Base-by-base conservation (phyloP, 179 eudicot species). In the Drosera spatulata region DNA sequence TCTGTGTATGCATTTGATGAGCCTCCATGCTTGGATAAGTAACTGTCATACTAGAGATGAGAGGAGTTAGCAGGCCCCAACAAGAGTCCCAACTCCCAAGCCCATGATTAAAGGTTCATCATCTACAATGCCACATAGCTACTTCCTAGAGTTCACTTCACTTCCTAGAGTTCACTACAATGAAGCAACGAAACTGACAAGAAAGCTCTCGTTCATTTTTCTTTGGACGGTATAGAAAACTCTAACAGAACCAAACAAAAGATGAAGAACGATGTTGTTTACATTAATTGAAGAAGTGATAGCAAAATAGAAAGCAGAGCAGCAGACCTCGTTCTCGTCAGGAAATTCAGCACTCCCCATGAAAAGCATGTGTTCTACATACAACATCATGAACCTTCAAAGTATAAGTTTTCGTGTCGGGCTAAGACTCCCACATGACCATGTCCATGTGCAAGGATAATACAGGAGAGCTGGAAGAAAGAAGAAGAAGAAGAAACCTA, bases 1-100 rank as follows among this genome's bases (percentile, higher is more conserved):
- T 93, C 99, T 46, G 99, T 93, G 75, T 86, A 93, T 44, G 99
- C 99, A 86, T 93, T 93, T 63, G 99, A 93, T 15, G 95, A 80
- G 68, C 99, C 99, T 55, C 99, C 99, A 60, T 89, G 93, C 83
- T 93, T 93, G 67, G 96, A 86, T 77, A 93, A 79, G 76, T 77
- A 93, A 77, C 96, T 89, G 51, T 89, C 99, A 84, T 93, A 93
- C 99, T 93, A 78, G 73, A 66, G 72, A 61, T 63, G 59, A 62
- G 58, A 75, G 72, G 49, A 68, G 73, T 77, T 71, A 77, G 10
- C 11, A 56, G 2, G 42, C 38, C 10, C 41, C 8, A 6, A 1
- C 13, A 59, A 57, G 33, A 22, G 33, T 22, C 33, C 33, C 33
- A 22, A 22, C 33, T 22, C 33, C 33, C 33, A 22, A 22, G 33